Base-by-base conservation (phyloP, 164 flowering plant genomes). In the Magnolia changhungtana region DNA sequence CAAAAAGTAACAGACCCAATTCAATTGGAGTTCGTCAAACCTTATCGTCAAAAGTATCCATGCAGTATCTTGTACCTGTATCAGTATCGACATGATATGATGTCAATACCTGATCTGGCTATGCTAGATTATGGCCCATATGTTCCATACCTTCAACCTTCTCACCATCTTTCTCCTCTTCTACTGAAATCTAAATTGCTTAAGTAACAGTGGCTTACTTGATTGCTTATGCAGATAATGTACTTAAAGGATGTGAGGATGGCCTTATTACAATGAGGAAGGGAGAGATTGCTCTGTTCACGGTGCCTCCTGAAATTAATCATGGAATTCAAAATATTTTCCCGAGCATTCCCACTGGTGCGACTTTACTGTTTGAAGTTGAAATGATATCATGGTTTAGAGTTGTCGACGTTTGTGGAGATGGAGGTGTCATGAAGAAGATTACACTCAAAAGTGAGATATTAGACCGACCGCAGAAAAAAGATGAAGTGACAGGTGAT, bases 401-500 rank as follows among this genome's bases (percentile, higher is more conserved):
- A 63, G 76, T 82, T n/a, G 80, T 82, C 19, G 81, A 82, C 63
- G 78, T 82, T 20, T 76, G 78, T 72, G 72, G 75, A 7, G 84
- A 82, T 77, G 84, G 84, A 18, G 81, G 84, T 37, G 50, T 82
- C 4, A 49, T 76, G 70, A 82, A 82, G 78, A 82, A 79, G 72
- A 77, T 82, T 71, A 29, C 77, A 20, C 50, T 31, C 63, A 82
- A 72, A 72, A 79, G 80, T 71, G 80, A 74, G 72, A 71, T 76
- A 21, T 63, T 82, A 8, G 81, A 82, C 55, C 78, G 78, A 71
- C 75, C 80, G 8, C 70, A 79, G 71, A 77, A 77, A 75, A 82
- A 82, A 79, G 84, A 82, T 74, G 80, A 82, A 76, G 84, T 82
- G 24, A 82, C 81, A 18, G 81, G 84, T 81, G 74, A 51, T 8